Evolutionary conservation across 352 stramenopile genomes (phyloP).

Genomic region (Plasmopara viticola): DNA sequence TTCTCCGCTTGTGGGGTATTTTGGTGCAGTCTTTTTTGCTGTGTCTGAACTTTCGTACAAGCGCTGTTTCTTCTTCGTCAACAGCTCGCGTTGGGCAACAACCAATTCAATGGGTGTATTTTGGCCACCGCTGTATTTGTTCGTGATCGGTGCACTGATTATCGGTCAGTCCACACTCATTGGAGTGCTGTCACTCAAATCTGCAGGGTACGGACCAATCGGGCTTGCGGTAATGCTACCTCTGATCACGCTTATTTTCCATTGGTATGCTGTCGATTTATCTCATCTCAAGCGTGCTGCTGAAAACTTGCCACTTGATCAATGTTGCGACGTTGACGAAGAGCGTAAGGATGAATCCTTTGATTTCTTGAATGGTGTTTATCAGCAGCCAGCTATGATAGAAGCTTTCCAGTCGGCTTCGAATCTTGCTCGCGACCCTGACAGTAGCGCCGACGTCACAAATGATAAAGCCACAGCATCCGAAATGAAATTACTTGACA

Average conservation of each 20-base stretch:
- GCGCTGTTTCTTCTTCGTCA: constrained; percentile 64
- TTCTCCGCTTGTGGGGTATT: constrained; percentile 60
- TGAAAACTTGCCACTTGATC: constrained; percentile 50
- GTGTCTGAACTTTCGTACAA: constrained; percentile 66
- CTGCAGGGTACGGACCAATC: constrained; percentile 37
- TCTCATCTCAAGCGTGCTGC: constrained; percentile 40
- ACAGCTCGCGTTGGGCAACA: constrained; percentile 45
- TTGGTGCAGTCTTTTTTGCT: constrained; percentile 57
- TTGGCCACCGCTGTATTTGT: constrained; percentile 65
- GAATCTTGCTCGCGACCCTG: constrained; percentile 16
- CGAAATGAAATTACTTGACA: constrained; percentile 13
- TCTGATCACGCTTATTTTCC: constrained; percentile 51
- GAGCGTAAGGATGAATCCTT: constrained; percentile 44
- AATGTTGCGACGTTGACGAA: constrained; percentile 60
- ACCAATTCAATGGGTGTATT: constrained; percentile 58
- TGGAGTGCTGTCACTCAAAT: constrained; percentile 62
- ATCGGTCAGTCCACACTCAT: constrained; percentile 62
- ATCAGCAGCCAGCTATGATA: constrained; percentile 63
- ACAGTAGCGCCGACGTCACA: constrained; percentile 14
- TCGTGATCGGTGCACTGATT: constrained; percentile 52
- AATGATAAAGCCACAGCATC: constrained; percentile 12
- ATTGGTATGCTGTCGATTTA: constrained; percentile 55
- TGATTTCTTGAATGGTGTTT: constrained; percentile 60
- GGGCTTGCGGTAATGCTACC: constrained; percentile 37
- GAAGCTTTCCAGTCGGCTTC: constrained; percentile 29